Percentiles rank a stretch among this genome's conserved stretches.
Conservation (phyloP, 163 green algal species). For the Scenedesmus sp. region DNA sequence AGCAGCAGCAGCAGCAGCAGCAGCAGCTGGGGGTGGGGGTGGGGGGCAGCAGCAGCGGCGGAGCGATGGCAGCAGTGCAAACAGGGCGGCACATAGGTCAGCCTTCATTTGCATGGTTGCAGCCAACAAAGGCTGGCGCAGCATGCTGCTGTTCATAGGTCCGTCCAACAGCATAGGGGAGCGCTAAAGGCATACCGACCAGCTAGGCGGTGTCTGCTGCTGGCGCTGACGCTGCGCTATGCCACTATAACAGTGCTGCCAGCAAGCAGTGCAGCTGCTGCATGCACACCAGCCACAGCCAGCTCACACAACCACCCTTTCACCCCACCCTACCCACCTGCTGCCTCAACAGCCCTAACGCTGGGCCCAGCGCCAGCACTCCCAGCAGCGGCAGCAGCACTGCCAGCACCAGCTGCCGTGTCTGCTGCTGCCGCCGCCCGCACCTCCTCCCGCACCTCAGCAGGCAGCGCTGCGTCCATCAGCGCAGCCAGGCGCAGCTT, state of each 20-base stretch:
- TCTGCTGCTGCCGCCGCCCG: constrained; percentile 19
- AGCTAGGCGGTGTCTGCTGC: too few relatives aligned
- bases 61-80: background rate
- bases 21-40: background rate
- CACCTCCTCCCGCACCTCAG: constrained; percentile 56
- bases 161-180: too few relatives aligned
- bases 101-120: too few relatives aligned
- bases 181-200: too few relatives aligned
- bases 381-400: background rate
- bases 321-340: background rate
- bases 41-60: background rate
- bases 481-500: constrained; percentile 61
- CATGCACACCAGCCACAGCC: background rate
- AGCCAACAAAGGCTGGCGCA: too few relatives aligned
- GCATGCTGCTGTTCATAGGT: too few relatives aligned
- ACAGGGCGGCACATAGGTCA: background rate
- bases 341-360: constrained; percentile 1
- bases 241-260: background rate
- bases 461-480: constrained; percentile 52
- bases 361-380: background rate
- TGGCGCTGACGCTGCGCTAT: too few relatives aligned
- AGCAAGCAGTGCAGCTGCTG: constrained; percentile 10
- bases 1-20: background rate
- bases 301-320: background rate
- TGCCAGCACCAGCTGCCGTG: background rate